Evolutionary conservation across 2,329 filamentous ascomycete species (phyloP).

Genomic region (Gaeumannomyces sp.): DNA sequence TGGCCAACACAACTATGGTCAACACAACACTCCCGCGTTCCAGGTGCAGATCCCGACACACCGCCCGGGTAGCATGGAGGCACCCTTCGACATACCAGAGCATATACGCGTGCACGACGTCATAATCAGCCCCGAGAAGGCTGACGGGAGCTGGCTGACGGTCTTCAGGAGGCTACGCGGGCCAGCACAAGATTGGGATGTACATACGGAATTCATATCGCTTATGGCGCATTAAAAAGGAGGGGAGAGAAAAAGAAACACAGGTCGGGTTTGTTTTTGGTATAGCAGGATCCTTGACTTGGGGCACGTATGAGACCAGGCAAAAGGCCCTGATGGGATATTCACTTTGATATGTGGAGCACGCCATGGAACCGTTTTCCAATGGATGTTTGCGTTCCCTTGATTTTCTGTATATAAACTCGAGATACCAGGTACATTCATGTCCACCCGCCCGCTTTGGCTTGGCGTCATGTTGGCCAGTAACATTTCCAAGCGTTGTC

Average conservation of each 20-base stretch:
- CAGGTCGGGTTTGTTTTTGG: neutral
- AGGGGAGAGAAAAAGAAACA: neutral
- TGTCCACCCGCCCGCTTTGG: neutral
- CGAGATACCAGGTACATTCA: neutral
- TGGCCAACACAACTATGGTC: neutral
- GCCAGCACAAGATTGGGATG: slow-evolving; percentile 23
- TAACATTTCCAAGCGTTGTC: neutral
- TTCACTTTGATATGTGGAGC: neutral
- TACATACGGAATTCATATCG: slow-evolving; percentile 21
- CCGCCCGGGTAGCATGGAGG: slow-evolving; percentile 16
- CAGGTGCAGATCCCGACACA: neutral
- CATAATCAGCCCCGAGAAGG: slow-evolving; percentile 24
- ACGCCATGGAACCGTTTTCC: neutral
- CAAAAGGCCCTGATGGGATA: neutral
- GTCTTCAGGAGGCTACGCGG: slow-evolving; percentile 25
- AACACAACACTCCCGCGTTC: neutral
- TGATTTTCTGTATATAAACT: neutral
- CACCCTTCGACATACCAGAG: slow-evolving; percentile 28
- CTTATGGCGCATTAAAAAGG: slow-evolving; percentile 9
- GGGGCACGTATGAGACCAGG: neutral
- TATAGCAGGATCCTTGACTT: neutral
- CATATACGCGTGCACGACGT: slow-evolving; percentile 24
- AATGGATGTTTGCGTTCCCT: neutral
- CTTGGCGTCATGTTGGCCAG: neutral
- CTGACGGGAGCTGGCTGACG: slow-evolving; percentile 26